Conservation (phyloP, 805 yeast genomes). For the Maudiozyma barnettii region DNA sequence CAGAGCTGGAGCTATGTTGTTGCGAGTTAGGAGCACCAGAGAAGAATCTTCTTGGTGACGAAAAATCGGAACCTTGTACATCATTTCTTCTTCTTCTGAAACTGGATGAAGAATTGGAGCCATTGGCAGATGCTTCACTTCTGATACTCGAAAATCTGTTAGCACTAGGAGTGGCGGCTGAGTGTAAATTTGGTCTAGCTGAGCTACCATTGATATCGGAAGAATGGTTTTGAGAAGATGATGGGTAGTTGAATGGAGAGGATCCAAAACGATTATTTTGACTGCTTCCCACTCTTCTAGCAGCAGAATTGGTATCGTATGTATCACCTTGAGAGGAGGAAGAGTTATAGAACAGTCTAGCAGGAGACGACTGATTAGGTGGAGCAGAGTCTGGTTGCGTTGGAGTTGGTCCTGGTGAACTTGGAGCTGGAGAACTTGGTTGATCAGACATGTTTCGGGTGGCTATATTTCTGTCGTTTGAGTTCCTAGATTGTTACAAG, state of each 20-base stretch:
- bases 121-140: conserved; percentile 33
- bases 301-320: conserved; percentile 16
- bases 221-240: conserved; percentile 19
- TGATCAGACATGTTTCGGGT: conserved; percentile 15
- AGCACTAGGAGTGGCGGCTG: conserved; percentile 14
- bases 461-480: not conserved
- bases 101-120: conserved; percentile 34
- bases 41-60: conserved; percentile 58
- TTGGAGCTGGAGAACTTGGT: conserved; percentile 32
- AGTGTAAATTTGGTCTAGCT: conserved; percentile 8
- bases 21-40: conserved; percentile 16
- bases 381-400: conserved; percentile 27
- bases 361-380: conserved; percentile 29
- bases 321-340: conserved; percentile 27
- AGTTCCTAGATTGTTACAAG: not conserved
- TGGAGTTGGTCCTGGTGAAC: conserved; percentile 22
- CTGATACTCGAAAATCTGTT: conserved; percentile 35
- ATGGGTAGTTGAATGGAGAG: conserved; percentile 39
- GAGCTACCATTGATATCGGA: conserved; percentile 22
- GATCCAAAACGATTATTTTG: conserved; percentile 27
- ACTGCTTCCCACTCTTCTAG: conserved; percentile 6
- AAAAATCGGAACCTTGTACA: conserved; percentile 59
- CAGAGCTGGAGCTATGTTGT: conserved; percentile 19
- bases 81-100: conserved; percentile 66
- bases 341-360: conserved; percentile 24